Conservation (phyloP, 306 rosid genomes). For the Canavalia gladiata region DNA sequence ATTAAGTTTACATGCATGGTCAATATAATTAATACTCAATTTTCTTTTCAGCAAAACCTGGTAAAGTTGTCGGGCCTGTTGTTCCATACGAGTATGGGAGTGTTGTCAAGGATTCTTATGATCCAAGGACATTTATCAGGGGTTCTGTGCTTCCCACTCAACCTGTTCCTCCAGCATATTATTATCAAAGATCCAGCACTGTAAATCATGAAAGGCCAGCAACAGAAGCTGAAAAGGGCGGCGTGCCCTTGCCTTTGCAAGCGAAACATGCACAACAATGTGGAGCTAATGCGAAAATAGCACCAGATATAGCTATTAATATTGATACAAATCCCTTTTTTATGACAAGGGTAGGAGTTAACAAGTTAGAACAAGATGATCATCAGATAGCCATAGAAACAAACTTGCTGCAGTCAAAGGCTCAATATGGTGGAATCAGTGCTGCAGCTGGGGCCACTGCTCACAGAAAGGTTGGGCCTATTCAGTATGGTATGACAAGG, state of each 20-base stretch:
- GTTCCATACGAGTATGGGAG: constrained; percentile 72
- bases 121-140: constrained; percentile 75
- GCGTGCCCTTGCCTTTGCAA: constrained; percentile 47
- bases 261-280: constrained; percentile 70
- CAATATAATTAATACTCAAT: constrained; percentile 4
- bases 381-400: constrained; percentile 71
- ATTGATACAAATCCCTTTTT: constrained; percentile 85
- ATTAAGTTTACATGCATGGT: not conserved
- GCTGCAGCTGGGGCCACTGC: constrained; percentile 68
- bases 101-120: constrained; percentile 71
- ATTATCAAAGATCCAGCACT: constrained; percentile 65
- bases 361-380: constrained; percentile 67
- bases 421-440: constrained; percentile 68
- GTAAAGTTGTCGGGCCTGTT: constrained; percentile 87
- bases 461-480: constrained; percentile 73
- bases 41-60: constrained; percentile 79
- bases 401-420: constrained; percentile 72
- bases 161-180: constrained; percentile 68
- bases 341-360: constrained; percentile 87
- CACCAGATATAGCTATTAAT: constrained; percentile 78
- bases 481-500: constrained; percentile 83
- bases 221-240: constrained; percentile 58
- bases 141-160: constrained; percentile 74
- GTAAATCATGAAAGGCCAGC: constrained; percentile 68
- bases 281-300: constrained; percentile 70